These are phyloP conservation scores for Solanum gandarillasii DNA, from an alignment of 257 asterid genomes.

Conservation along the genomic window DNA sequence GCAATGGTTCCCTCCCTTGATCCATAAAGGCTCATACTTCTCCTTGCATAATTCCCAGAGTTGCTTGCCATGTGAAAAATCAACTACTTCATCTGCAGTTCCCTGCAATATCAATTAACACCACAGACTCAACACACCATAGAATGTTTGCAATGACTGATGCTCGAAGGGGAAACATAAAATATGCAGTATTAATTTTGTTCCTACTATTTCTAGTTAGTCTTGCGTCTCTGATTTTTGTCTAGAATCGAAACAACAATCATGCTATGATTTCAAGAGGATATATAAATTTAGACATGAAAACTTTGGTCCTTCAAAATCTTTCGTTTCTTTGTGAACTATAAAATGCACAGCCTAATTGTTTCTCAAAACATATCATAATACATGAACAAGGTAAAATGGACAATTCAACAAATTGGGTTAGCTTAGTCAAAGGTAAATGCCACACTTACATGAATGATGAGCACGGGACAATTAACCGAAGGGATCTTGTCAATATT, in stretches of 20 bases:
- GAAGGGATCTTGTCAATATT: constrained; percentile 39
- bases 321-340: not conserved
- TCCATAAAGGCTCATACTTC: constrained; percentile 86
- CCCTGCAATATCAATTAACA: constrained; percentile 37
- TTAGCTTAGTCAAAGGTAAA: not conserved
- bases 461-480: constrained; percentile 38
- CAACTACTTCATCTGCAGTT: constrained; percentile 85
- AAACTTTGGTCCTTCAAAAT: not conserved
- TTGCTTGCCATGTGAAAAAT: constrained; percentile 78
- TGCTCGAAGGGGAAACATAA: not conserved
- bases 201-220: not conserved
- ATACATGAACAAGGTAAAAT: not conserved
- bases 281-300: not conserved
- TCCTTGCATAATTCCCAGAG: constrained; percentile 82
- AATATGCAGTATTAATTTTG: not conserved
- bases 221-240: not conserved
- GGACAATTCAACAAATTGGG: not conserved
- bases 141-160: not conserved
- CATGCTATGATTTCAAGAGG: not conserved
- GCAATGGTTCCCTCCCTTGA: constrained; percentile 81
- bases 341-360: not conserved
- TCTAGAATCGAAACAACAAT: not conserved
- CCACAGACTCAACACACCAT: not conserved
- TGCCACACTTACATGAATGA: constrained; percentile 66
- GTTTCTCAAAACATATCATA: not conserved